These are phyloP conservation scores for Backusella psychrophila DNA, from an alignment of 192 early-diverging fungal genomes.

Conservation along the genomic window DNA sequence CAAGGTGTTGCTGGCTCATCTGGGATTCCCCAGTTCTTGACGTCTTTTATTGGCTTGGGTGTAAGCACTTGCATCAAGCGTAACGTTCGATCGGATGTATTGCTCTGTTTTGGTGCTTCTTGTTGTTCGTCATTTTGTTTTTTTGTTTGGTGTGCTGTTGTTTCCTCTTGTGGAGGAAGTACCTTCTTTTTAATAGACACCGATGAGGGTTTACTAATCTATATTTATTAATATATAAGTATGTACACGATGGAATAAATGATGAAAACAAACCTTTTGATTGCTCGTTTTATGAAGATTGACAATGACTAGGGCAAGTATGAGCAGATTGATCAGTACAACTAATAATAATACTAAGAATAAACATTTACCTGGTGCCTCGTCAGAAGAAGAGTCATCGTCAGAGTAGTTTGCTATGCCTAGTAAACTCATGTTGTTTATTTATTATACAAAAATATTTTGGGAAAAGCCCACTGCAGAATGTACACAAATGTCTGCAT, in stretches of 20 bases:
- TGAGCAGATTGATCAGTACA: neutral
- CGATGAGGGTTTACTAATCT: neutral
- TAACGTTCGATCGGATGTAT: neutral
- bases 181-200: neutral
- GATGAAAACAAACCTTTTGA: neutral
- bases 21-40: conserved; percentile 59
- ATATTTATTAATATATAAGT: neutral
- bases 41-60: conserved; percentile 46
- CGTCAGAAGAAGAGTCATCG: conserved; percentile 27
- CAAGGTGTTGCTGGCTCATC: conserved; percentile 52
- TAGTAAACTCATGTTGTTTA: neutral
- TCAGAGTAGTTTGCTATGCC: conserved; percentile 32
- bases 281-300: neutral
- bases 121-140: neutral
- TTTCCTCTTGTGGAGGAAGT: no score
- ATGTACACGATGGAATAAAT: neutral
- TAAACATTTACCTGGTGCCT: neutral
- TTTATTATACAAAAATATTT: neutral
- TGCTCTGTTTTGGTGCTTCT: neutral
- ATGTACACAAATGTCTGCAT: neutral
- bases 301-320: neutral
- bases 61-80: conserved; percentile 25
- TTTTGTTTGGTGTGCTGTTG: neutral
- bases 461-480: neutral
- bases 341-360: neutral